phyloP scores from a whole-genome alignment of 2,329 filamentous ascomycete genomes.

The Fusarium camptoceras region DNA sequence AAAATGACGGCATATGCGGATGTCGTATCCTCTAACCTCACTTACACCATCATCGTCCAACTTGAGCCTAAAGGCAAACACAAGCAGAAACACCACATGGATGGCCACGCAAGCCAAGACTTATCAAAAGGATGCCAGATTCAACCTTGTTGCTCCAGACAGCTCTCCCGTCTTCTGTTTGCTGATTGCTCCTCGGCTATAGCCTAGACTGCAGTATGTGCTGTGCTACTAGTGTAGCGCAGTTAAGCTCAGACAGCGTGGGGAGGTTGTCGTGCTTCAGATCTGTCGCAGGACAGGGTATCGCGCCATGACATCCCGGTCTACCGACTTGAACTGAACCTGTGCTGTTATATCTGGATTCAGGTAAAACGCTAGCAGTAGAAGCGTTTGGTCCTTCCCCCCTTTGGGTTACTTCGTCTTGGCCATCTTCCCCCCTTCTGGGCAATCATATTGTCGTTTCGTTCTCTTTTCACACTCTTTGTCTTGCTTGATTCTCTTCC shows the following conservation, averaged over 20 bases:
- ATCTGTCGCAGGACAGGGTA: conserved; percentile 61
- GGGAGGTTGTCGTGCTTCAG: conserved; percentile 56
- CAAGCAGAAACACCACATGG: conserved; percentile 10
- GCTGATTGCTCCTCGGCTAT: conserved; percentile 1
- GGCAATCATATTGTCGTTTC: conserved; percentile 35
- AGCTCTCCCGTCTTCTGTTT: conserved; percentile 6
- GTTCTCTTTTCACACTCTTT: conserved; percentile 36
- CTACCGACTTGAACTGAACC: conserved; percentile 31
- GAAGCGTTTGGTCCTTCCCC: conserved; percentile 35
- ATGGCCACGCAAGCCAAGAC: conserved; percentile 21
- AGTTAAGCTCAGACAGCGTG: conserved; percentile 40
- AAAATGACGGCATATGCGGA: not conserved
- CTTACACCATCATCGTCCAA: conserved; percentile 14
- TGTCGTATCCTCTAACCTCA: conserved; percentile 8
- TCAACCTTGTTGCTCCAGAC: conserved; percentile 10
- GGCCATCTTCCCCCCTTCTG: conserved; percentile 2
- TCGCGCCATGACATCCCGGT: conserved; percentile 33
- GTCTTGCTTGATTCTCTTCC: conserved; percentile 31
- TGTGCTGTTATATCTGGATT: conserved; percentile 36
- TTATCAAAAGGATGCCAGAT: conserved; percentile 34
- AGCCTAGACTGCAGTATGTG: not conserved
- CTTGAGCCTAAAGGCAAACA: conserved; percentile 17
- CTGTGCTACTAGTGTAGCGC: conserved; percentile 21
- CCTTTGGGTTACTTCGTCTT: conserved; percentile 12
- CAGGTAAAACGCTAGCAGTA: conserved; percentile 41